These are phyloP conservation scores for Tulasnella sp. DNA, from an alignment of 768 basidiomycete genomes.

Conservation along the genomic window DNA sequence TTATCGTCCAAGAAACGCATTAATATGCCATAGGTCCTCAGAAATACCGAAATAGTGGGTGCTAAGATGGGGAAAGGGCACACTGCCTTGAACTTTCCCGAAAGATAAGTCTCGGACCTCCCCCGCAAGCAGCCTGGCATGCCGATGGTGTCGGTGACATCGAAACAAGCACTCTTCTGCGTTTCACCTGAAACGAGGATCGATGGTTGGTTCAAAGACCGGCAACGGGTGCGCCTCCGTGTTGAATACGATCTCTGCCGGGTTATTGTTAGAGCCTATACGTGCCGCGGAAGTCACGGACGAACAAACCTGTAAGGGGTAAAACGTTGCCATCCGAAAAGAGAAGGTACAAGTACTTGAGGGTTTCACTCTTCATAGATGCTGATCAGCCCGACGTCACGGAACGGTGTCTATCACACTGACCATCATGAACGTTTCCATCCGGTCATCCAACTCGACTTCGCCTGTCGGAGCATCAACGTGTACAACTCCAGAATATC, in stretches of 20 bases:
- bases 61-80: too few relatives aligned
- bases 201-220: constrained; percentile 45
- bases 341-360: constrained; percentile 84
- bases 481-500: constrained; percentile 75
- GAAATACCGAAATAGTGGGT: not conserved
- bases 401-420: not conserved
- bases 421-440: constrained; percentile 94
- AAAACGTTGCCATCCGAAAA: constrained; percentile 67
- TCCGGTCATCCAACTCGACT: constrained; percentile 62
- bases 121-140: not conserved
- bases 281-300: too few relatives aligned
- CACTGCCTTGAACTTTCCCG: not conserved
- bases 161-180: not conserved
- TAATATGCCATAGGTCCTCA: not conserved
- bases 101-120: not conserved
- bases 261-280: constrained; percentile 19
- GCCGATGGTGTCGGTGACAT: not conserved
- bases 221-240: constrained; percentile 81
- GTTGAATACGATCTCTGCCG: constrained; percentile 77
- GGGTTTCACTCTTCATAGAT: constrained; percentile 61
- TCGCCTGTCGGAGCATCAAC: constrained; percentile 66
- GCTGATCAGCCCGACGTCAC: not conserved
- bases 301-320: constrained; percentile 59
- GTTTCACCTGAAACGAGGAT: not conserved
- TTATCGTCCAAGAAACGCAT: not conserved